phyloP scores from a whole-genome alignment of 768 basidiomycete genomes.

The Leucogyrophana mollusca region DNA sequence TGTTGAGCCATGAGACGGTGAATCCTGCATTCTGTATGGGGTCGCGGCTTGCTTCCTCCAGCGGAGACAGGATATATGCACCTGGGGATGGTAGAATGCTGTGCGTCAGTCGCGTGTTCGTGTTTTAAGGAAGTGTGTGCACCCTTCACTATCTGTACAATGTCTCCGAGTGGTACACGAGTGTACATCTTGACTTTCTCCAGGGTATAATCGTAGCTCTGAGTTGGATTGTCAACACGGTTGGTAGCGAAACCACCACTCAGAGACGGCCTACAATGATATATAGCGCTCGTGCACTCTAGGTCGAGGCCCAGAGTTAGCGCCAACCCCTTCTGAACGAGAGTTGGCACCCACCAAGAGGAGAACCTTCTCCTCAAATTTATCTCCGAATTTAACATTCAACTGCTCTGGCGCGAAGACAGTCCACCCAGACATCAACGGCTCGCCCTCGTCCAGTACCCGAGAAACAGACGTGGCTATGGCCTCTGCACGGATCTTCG shows the following conservation, averaged over 20 bases:
- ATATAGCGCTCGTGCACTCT: constrained; percentile 59
- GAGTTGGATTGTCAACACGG: constrained; percentile 9
- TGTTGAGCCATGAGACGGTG: constrained; percentile 72
- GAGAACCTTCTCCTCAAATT: constrained; percentile 93
- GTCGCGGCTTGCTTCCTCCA: constrained; percentile 91
- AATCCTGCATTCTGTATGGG: constrained; percentile 89
- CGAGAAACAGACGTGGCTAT: constrained; percentile 85
- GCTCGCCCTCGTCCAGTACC: constrained; percentile 75
- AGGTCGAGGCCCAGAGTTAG: too few species aligned
- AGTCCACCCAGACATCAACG: constrained; percentile 86
- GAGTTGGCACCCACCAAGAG: constrained; percentile 60
- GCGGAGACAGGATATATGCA: constrained; percentile 91
- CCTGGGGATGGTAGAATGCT: constrained; percentile 46
- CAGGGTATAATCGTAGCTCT: constrained; percentile 93
- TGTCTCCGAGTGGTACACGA: constrained; percentile 82
- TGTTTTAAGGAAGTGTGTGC: constrained; percentile 2
- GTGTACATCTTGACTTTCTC: constrained; percentile 91
- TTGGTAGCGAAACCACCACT: neutral
- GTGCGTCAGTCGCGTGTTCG: neutral
- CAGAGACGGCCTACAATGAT: constrained; percentile 59
- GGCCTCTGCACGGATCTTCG: constrained; percentile 88
- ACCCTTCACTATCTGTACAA: constrained; percentile 81
- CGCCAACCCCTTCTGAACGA: too few species aligned
- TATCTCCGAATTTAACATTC: constrained; percentile 68
- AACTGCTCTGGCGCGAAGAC: constrained; percentile 80